Percentiles rank a stretch among this genome's conserved stretches.
phyloP scores from a whole-genome alignment of 2,329 filamentous ascomycete species.

The Colletotrichum euphorbiae region DNA sequence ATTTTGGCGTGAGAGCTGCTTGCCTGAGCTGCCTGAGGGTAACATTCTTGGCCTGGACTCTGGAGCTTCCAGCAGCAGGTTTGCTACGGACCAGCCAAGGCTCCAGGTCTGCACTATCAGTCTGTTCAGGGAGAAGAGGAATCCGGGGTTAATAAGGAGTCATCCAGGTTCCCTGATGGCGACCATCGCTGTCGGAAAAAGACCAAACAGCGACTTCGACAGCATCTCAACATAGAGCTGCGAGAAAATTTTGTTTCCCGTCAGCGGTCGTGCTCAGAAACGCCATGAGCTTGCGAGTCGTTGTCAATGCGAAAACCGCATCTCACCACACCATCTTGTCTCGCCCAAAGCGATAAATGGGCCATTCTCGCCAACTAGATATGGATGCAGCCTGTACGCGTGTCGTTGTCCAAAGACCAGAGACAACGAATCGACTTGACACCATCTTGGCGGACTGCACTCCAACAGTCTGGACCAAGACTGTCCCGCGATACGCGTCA shows the following conservation, averaged over 20 bases:
- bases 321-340: constrained; percentile 26
- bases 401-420: constrained; percentile 10
- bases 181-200: background rate
- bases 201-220: background rate
- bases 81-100: background rate
- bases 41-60: constrained; percentile 1
- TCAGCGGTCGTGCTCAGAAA: constrained; percentile 13
- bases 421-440: background rate
- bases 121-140: background rate
- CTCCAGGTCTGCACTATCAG: background rate
- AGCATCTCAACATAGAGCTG: background rate
- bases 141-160: constrained; percentile 11
- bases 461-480: background rate
- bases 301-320: constrained; percentile 30
- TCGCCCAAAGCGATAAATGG: constrained; percentile 12
- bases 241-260: constrained; percentile 21
- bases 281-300: constrained; percentile 34
- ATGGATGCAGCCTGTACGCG: constrained; percentile 29
- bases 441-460: background rate
- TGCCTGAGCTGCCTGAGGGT: constrained; percentile 17
- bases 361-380: constrained; percentile 13
- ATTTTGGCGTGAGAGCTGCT: constrained; percentile 18
- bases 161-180: constrained; percentile 18
- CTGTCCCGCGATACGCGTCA: background rate
- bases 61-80: too few species aligned